Evolutionary conservation across 2,329 filamentous ascomycete species (phyloP), one percentile per base, ranked within the genome.

Genomic region (Aspergillus neoniger): DNA sequence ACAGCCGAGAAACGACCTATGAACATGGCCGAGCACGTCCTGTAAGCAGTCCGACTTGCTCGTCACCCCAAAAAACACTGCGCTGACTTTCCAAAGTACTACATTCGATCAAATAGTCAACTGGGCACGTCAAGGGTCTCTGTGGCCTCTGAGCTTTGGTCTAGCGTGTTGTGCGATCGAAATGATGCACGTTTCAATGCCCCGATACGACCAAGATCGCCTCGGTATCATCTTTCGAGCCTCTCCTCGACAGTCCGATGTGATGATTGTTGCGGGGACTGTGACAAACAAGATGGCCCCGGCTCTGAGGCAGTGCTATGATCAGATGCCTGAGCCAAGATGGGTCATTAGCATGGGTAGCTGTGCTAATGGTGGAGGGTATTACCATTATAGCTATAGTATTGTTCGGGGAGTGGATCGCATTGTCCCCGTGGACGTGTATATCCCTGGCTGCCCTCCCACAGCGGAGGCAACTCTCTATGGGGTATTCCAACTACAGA

Each of bases 281-380:
- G 85, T 96, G 62, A 95, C 91, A 68, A 96, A 96, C 84, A 96
- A 96, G 83, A 96, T 96, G 92, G 91, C 91, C 0, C 91, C 92
- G 1, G 92, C 92, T 19, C 81, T 96, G 73, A 85, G 92, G 76
- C 91, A 94, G 80, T 88, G 95, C 64, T 96, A 96, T 81, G 92
- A 96, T 77, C 92, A 96, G 82, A 96, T 96, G 92, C 91, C 92
- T 30, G 92, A 96, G 32, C 92, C 92, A 17, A 85, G 90, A 73
- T 96, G 91, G 91, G 91, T 94, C 21, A 85, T 90, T 71, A 91
- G 87, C 69, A 94, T 94, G 91, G 91, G 91, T 12, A 91, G 87
- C 71, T 94, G 91, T 76, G 91, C 91, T 62, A 93, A 93, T 77
- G 91, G 91, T 55, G 91, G 91, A 63, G 91, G 91, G 57, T 94